Evolutionary conservation across 192 early-diverging fungal species (phyloP), one percentile per base, ranked within the genome.

Genomic region (Backusella tarrabulga): DNA sequence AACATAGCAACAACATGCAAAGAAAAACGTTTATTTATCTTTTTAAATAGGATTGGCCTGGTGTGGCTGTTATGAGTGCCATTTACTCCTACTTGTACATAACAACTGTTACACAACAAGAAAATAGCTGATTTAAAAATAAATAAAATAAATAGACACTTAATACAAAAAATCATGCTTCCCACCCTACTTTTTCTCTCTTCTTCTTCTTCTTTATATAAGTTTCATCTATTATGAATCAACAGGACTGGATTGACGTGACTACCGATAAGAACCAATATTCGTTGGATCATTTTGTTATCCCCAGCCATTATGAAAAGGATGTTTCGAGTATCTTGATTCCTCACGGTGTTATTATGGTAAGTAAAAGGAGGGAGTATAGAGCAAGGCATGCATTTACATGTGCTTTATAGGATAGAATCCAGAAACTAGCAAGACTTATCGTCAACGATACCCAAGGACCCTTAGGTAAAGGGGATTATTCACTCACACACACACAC

Each of bases 341-440:
- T 63, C 96, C 96, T 5, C 92, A 97, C 79, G 96, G 96, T 29
- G 88, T 97, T 71, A 95, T 97, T 80, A 90, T 90, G 87, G 78
- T 79, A 66, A 32, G 68, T 50, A 50, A n/a, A 44, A 15, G 7
- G 15, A n/a, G 19, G 5, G 17, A 40, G 26, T 35, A 23, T 21
- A 38, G 19, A 52, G 0, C 19, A 4, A 36, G 4, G 14, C 5
- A 34, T 35, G n/a, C n/a, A 32, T 14, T 17, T 34, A 36, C 5
- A 6, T 35, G 17, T 8, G 12, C 19, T 44, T 44, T 32, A 41
- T 72, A 80, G 79, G 91, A 93, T 81, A 88, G 94, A 71, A 91
- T 97, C 74, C 89, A 92, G 76, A 97, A 97, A 84, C 86, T 97
- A 50, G 95, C 96, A 19, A 88, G 90, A 67, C 82, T 93, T 26